Percentiles rank a stretch among this genome's conserved stretches.
These are phyloP conservation scores for Hsuehochloa calcarea DNA, from an alignment of 176 grass and related monocot genomes.

Conservation along the genomic window DNA sequence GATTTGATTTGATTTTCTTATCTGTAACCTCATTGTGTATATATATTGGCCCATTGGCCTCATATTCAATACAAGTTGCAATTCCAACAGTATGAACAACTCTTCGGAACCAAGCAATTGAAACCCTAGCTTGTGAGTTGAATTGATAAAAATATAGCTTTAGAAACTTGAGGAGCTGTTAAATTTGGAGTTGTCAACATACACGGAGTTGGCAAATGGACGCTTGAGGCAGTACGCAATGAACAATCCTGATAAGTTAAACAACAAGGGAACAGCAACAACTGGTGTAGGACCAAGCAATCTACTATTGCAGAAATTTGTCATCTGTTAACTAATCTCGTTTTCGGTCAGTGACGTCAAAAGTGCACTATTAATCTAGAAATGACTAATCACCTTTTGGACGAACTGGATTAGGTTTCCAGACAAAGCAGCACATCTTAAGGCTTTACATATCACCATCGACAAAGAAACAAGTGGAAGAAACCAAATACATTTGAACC, in stretches of 20 bases:
- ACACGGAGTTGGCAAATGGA: conserved; percentile 9
- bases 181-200: conserved; percentile 41
- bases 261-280: conserved; percentile 25
- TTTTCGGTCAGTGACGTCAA: conserved; percentile 31
- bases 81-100: too few relatives aligned
- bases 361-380: conserved; percentile 43
- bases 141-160: conserved; percentile 21
- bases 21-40: too few relatives aligned
- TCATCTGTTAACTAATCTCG: conserved; percentile 37
- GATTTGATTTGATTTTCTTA: too few relatives aligned
- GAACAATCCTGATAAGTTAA: conserved; percentile 41
- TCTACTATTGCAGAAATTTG: conserved; percentile 17
- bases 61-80: too few relatives aligned
- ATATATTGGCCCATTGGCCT: too few relatives aligned
- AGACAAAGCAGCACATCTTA: conserved; percentile 32
- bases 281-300: conserved; percentile 36
- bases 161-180: conserved; percentile 28
- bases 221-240: conserved; percentile 23
- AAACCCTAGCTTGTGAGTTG: conserved; percentile 7
- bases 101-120: conserved; percentile 42
- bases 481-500: conserved; percentile 32
- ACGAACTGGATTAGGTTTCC: conserved; percentile 48
- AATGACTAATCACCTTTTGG: conserved; percentile 34
- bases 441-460: conserved; percentile 43
- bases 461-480: conserved; percentile 24